phyloP scores from a whole-genome alignment of 2,329 filamentous ascomycete species.

The Alternaria sp. region DNA sequence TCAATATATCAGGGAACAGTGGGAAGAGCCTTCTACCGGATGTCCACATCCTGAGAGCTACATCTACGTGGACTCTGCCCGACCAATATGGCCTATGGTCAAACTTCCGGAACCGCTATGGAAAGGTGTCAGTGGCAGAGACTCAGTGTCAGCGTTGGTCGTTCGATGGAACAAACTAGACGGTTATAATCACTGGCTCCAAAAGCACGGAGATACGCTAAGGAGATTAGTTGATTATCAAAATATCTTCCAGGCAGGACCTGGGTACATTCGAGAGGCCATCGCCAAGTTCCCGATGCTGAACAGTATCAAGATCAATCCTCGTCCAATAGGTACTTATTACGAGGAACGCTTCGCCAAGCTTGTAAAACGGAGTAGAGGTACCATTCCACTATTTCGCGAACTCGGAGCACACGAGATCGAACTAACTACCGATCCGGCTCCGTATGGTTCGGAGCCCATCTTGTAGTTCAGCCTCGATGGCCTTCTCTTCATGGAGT shows the following conservation, averaged over 20 bases:
- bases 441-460: not conserved
- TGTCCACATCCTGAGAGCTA: conserved; percentile 3
- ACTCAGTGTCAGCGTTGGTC: not conserved
- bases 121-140: not conserved
- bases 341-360: not conserved
- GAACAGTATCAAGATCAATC: conserved; percentile 5
- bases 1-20: conserved; percentile 1
- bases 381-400: not conserved
- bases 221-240: not conserved
- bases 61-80: conserved; percentile 2
- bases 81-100: not conserved
- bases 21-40: not conserved
- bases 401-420: not conserved
- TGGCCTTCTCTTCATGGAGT: conserved; percentile 4
- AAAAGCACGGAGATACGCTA: not conserved
- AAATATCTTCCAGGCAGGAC: not conserved
- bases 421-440: not conserved
- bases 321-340: not conserved
- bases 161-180: not conserved
- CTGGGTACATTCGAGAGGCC: not conserved
- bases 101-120: not conserved
- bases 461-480: not conserved
- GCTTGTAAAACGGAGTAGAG: not conserved
- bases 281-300: not conserved
- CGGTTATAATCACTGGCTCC: not conserved